phyloP scores from a whole-genome alignment of 2,329 filamentous ascomycete species.

The Coniochaeta sp. region DNA sequence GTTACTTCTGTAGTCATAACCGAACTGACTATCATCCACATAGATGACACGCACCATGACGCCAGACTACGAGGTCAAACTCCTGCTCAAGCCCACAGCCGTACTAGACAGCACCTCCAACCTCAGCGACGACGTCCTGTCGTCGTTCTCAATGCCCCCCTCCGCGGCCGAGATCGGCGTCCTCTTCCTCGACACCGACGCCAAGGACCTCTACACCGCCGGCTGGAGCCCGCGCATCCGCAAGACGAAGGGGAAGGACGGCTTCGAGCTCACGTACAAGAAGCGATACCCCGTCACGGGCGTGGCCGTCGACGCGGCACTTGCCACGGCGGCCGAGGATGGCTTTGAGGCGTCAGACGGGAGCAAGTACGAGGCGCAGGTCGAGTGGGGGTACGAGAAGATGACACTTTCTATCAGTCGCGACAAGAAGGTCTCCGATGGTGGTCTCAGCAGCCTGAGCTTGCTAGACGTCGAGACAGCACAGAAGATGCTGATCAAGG shows the following conservation, averaged over 20 bases:
- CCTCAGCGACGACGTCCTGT: constrained; percentile 19
- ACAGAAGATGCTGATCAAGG: constrained; percentile 14
- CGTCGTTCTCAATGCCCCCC: constrained; percentile 20
- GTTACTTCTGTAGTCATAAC: background rate
- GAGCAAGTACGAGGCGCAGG: constrained; percentile 24
- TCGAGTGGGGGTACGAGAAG: constrained; percentile 28
- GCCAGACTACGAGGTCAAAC: constrained; percentile 25
- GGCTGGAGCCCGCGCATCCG: constrained; percentile 29
- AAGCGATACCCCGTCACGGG: constrained; percentile 23
- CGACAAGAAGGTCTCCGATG: constrained; percentile 16
- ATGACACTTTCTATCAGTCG: constrained; percentile 27
- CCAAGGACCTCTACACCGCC: constrained; percentile 21
- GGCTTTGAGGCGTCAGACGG: constrained; percentile 21
- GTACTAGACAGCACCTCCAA: constrained; percentile 22
- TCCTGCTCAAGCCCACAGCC: constrained; percentile 22
- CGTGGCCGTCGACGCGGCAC: constrained; percentile 20
- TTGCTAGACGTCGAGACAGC: constrained; percentile 15
- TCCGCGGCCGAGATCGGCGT: constrained; percentile 26
- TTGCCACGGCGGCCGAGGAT: constrained; percentile 21
- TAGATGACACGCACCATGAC: constrained; percentile 11
- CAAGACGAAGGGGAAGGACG: constrained; percentile 22
- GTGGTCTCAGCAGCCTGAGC: constrained; percentile 16
- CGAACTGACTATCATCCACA: background rate
- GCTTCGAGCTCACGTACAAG: constrained; percentile 31
- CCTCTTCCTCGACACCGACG: constrained; percentile 26